A percentile compares a stretch with the other conserved stretches of the same genome.
Conservation (phyloP, 352 stramenopile species). For the Pythium grandisporangium region DNA sequence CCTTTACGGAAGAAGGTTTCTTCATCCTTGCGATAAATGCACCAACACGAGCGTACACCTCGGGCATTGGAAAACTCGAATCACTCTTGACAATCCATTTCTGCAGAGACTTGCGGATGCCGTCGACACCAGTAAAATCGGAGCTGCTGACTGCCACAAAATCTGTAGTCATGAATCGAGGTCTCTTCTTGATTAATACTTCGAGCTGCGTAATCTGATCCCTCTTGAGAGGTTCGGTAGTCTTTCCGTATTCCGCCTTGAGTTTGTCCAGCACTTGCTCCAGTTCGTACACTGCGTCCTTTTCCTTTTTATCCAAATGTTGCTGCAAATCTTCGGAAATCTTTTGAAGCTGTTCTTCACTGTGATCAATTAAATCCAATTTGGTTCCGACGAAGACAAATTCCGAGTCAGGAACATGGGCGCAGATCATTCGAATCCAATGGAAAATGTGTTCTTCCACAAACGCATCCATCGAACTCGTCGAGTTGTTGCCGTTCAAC, state of each 20-base stretch:
- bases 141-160: no score
- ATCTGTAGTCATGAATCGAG: no score
- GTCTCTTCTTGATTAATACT: no score
- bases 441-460: not conserved
- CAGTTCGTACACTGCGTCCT: no score
- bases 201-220: no score
- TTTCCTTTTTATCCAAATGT: no score
- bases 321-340: constrained; percentile 1
- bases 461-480: not conserved
- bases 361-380: not conserved
- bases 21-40: not conserved
- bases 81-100: not conserved
- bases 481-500: not conserved
- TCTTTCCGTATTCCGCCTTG: no score
- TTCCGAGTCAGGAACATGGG: constrained; percentile 1
- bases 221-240: no score
- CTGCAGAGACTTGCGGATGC: not conserved
- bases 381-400: constrained; percentile 8
- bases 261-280: no score
- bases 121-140: no score
- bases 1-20: not conserved
- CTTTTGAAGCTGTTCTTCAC: not conserved
- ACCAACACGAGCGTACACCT: not conserved
- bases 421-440: constrained; percentile 1
- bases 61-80: not conserved